These are phyloP conservation scores for Paramecium sonneborni DNA, from an alignment of 73 alveolate genomes.

Conservation along the genomic window DNA sequence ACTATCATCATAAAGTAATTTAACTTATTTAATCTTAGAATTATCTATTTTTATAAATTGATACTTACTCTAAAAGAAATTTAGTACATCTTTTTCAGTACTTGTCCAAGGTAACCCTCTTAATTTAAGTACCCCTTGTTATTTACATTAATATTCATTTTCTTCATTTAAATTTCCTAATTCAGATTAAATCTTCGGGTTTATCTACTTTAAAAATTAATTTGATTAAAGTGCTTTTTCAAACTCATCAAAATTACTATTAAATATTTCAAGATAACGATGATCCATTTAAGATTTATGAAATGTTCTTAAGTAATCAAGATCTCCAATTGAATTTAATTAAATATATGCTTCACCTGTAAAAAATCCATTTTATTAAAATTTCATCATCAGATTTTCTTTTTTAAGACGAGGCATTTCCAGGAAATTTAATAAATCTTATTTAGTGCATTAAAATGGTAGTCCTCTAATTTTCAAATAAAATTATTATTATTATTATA, in stretches of 20 bases:
- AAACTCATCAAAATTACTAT: not conserved
- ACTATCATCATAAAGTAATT: not conserved
- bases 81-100: not conserved
- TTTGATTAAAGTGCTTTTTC: too few relatives aligned
- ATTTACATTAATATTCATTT: not conserved
- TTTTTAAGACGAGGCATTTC: not conserved
- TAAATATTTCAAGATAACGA: not conserved
- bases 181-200: not conserved
- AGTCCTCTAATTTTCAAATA: constrained; percentile 28
- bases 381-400: not conserved
- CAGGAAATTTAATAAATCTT: not conserved
- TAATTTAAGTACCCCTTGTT: not conserved
- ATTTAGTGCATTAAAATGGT: not conserved
- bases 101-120: constrained; percentile 50
- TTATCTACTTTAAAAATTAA: too few relatives aligned
- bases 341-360: constrained; percentile 15
- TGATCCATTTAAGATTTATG: not conserved
- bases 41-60: not conserved
- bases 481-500: too few relatives aligned
- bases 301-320: not conserved
- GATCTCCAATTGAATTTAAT: not conserved
- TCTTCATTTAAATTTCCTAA: not conserved
- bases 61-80: not conserved
- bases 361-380: not conserved
- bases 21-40: not conserved